A percentile compares a stretch with the other conserved stretches of the same genome.
Evolutionary conservation across 225 moss, liverwort and hornwort species (phyloP).

Genomic region (Antitrichia curtipendula): DNA sequence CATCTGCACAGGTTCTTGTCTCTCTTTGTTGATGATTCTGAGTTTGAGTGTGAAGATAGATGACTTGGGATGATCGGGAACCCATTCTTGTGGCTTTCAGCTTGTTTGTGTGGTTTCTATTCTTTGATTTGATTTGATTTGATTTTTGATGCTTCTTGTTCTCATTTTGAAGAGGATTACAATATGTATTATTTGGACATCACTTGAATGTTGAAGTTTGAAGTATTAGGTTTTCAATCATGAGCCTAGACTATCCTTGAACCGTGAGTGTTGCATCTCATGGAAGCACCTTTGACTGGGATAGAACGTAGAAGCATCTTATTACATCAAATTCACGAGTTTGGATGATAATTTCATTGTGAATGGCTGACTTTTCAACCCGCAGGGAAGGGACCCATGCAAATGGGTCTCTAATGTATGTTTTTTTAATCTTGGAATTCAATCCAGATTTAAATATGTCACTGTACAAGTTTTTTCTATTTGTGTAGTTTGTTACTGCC

Average conservation of each 20-base stretch:
- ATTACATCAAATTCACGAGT: not conserved
- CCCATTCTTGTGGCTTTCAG: not conserved
- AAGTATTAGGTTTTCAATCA: not conserved
- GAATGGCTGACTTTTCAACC: not conserved
- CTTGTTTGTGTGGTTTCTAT: not conserved
- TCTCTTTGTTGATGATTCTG: not conserved
- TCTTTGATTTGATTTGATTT: not conserved
- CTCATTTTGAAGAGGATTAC: not conserved
- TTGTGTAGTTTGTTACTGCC: not conserved
- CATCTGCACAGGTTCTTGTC: conserved; percentile 65
- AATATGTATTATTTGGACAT: not conserved
- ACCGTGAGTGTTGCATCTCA: not conserved
- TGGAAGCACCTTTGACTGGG: not conserved
- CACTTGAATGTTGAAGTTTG: not conserved
- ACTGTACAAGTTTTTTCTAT: not conserved
- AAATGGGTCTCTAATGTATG: not conserved
- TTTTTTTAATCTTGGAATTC: not conserved
- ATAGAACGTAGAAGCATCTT: not conserved
- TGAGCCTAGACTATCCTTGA: not conserved
- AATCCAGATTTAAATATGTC: not conserved
- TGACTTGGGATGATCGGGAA: not conserved
- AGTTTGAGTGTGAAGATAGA: not conserved
- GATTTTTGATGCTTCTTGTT: not conserved
- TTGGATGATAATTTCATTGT: not conserved
- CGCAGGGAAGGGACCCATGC: not conserved